Evolutionary conservation across 805 yeast species (phyloP), one percentile per base, ranked within the genome.

Genomic region (Zygotorulaspora florentina): DNA sequence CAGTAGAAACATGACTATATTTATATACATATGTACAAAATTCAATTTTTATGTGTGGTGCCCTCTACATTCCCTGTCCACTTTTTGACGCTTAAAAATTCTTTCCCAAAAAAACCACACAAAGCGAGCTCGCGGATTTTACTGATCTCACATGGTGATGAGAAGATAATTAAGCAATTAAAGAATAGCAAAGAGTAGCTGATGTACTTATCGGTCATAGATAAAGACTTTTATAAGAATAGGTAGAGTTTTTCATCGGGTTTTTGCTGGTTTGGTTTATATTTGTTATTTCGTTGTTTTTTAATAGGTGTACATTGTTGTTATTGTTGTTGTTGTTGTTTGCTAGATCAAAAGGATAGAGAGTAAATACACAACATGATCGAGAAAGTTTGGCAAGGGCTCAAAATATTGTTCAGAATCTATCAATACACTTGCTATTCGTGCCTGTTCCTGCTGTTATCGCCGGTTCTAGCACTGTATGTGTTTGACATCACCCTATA

Each of bases 391-490:
- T 41, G 49, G 49, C 30, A 26, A 25, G 31, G 33, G 8, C 30
- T 31, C n/a, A 40, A 20, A 35, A 13, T 46, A 18, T 15, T 46
- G 13, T 42, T 41, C 35, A 26, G 40, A 12, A 35, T 39, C 8
- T 46, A 41, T 13, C 49, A 42, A 25, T 46, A 42, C 40, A 39
- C 49, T 11, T 46, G 49, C 36, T 46, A 46, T n/a, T 31, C 39
- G 27, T 46, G 36, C 16, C 26, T 46, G 30, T 18, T 41, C 13
- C n/a, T 42, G 20, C 35, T 46, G 36, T 15, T 42, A 35, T 37
- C 37, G 25, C 49, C 49, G 27, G 49, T 46, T 16, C n/a, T 46
- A 3, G 30, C 20, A 10, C 31, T 46, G 35, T 46, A 46, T 42
- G 3, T 42, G 23, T 42, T 46, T 27, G 49, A 46, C 31, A 17